A percentile compares a stretch with the other conserved stretches of the same genome.
phyloP scores from a whole-genome alignment of 2,329 filamentous ascomycete genomes.

The Exophiala sideris region DNA sequence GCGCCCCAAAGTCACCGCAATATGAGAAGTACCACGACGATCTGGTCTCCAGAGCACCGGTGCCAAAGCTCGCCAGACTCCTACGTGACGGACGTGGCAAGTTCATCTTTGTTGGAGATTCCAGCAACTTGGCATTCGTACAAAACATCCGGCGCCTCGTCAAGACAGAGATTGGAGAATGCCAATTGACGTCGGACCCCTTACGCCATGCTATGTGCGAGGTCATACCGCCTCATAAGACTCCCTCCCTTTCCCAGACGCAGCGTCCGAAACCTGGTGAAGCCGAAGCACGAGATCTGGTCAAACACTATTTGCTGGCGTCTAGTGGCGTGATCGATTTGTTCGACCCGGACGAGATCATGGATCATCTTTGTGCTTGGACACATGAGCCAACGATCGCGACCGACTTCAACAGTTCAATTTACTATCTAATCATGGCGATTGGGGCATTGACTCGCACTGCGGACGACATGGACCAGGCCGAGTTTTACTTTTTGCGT shows the following conservation, averaged over 20 bases:
- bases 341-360: constrained; percentile 46
- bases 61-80: constrained; percentile 45
- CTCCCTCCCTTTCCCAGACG: constrained; percentile 15
- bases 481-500: constrained; percentile 48
- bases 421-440: constrained; percentile 51
- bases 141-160: constrained; percentile 53
- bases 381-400: constrained; percentile 33
- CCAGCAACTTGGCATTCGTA: constrained; percentile 51
- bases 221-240: constrained; percentile 22
- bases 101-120: constrained; percentile 55
- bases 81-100: constrained; percentile 53
- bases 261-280: constrained; percentile 32
- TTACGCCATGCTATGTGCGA: constrained; percentile 43
- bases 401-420: constrained; percentile 43
- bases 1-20: constrained; percentile 23
- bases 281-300: constrained; percentile 40
- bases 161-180: constrained; percentile 43
- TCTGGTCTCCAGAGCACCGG: constrained; percentile 31
- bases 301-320: constrained; percentile 44
- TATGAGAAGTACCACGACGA: constrained; percentile 16
- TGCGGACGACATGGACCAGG: constrained; percentile 39
- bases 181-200: constrained; percentile 40
- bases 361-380: constrained; percentile 39
- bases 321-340: constrained; percentile 50
- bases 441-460: constrained; percentile 41